These are phyloP conservation scores for Colletotrichum endophyticum DNA, from an alignment of 2,329 filamentous ascomycete species.

Conservation along the genomic window DNA sequence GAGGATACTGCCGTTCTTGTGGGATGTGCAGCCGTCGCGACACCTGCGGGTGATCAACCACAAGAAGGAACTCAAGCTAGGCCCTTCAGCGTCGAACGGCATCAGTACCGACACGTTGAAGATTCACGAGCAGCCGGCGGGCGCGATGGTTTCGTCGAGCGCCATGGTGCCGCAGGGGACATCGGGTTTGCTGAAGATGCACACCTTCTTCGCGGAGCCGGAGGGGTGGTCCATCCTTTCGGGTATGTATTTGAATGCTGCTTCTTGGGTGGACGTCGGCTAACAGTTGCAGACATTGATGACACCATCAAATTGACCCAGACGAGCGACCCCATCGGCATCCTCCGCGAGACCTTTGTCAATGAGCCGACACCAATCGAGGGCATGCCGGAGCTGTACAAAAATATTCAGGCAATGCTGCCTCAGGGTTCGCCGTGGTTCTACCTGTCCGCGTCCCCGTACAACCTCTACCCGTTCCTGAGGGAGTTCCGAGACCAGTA, in stretches of 20 bases:
- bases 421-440: conserved; percentile 76
- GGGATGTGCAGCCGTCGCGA: conserved; percentile 74
- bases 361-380: conserved; percentile 72
- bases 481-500: conserved; percentile 72
- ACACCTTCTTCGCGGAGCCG: conserved; percentile 75
- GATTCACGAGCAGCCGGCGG: conserved; percentile 52
- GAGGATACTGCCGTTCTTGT: conserved; percentile 78
- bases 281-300: conserved; percentile 72
- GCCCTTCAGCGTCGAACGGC: conserved; percentile 74
- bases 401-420: conserved; percentile 61
- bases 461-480: conserved; percentile 91
- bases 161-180: conserved; percentile 57
- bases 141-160: conserved; percentile 48
- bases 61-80: conserved; percentile 57
- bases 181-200: conserved; percentile 64
- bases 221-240: conserved; percentile 87
- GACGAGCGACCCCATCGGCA: conserved; percentile 80
- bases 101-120: conserved; percentile 69
- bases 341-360: conserved; percentile 83
- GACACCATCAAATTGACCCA: conserved; percentile 94
- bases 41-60: conserved; percentile 69
- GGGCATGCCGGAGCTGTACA: conserved; percentile 88
- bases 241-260: conserved; percentile 42
- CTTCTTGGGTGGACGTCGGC: background rate
- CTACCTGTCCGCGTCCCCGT: conserved; percentile 92